Evolutionary conservation across 2,329 filamentous ascomycete genomes (phyloP), one percentile per base, ranked within the genome.

Genomic region (Aspergillus brasiliensis): DNA sequence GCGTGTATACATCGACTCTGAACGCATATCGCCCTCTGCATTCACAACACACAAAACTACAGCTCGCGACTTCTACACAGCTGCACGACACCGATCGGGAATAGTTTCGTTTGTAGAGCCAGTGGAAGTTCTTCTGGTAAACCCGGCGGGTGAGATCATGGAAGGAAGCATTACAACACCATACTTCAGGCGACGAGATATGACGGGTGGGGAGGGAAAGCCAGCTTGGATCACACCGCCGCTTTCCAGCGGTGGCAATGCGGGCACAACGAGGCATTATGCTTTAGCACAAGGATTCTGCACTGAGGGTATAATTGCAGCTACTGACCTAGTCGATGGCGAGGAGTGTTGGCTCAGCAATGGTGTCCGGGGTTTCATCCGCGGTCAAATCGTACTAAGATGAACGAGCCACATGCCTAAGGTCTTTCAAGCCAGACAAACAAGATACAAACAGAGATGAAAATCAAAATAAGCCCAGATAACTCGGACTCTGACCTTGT

Each of bases 341-440:
- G 93, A 97, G 74, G 83, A 88, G 56, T 90, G 93, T 62, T 96
- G 92, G 90, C 78, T 97, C 56, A 97, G 92, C 74, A 97, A 94
- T 74, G 92, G 91, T 0, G 89, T 94, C 1, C 84, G 90, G 64
- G 94, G 94, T 0, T 97, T 96, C 66, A 80, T 88, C 44, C 70
- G 60, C n/a, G 77, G 75, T 27, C 61, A 67, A 25, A 58, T 77
- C 23, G 59, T 72, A 25, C 60, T 68, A 31, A 34, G 31, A 3
- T 15, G 38, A 23, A 17, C 25, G 46, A 46, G 7, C 23, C n/a
- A 13, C 52, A 46, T 3, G 8, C 38, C 27, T 55, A 25, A 38
- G 4, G 40, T 55, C 38, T 15, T 19, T 31, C 46, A 11, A 23
- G 40, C 40, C 21, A 23, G 40, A 13, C 21, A 13, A 23, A n/a